Evolutionary conservation across 2,329 filamentous ascomycete genomes (phyloP), one percentile per base, ranked within the genome.

Genomic region (Macrophomina tecta): DNA sequence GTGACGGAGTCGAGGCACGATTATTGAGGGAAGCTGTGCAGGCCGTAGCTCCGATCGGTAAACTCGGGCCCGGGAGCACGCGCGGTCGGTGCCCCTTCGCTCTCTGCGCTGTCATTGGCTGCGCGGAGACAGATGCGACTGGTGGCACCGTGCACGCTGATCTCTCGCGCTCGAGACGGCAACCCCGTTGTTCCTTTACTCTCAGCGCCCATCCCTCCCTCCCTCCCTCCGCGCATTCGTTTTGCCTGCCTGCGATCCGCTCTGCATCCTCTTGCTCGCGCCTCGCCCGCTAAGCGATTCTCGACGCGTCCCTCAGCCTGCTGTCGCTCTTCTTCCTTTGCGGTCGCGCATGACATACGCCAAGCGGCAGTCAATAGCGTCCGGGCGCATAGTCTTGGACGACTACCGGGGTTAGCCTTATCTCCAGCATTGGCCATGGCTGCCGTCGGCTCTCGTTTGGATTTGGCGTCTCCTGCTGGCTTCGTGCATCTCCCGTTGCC

Each of bases 41-140:
- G 56, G 40, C 40, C 56, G 18, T 45, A 30, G 45, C 45, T 62
- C 58, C 58, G 58, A 62, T 62, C 58, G 58, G 49, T 62, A 62
- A 62, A 62, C 30, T 51, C 58, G 23, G 23, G 23, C 23, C 23
- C 38, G 34, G 58, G 58, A 48, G 46, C 45, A 30, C 40, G 36
- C 38, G 48, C 48, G 23, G 55, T 30, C 53, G 30, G 40, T 34
- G 55, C 38, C 55, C 38, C 16, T 61, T 23, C 28, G 18, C 36
- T 23, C 18, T 28, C 34, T 36, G 30, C 12, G 5, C 51, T 12
- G 30, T 30, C 30, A 36, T 53, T 53, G 51, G 51, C 51, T 53
- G 23, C 23, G 45, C 45, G 45, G 45, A 16, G 2, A 16, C 14
- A 7, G 14, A 11, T 49, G 46, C 46, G 46, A 49, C n/a, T 49